phyloP scores from a whole-genome alignment of 1,139 yeast species.

The Debaryomyces coudertii region DNA sequence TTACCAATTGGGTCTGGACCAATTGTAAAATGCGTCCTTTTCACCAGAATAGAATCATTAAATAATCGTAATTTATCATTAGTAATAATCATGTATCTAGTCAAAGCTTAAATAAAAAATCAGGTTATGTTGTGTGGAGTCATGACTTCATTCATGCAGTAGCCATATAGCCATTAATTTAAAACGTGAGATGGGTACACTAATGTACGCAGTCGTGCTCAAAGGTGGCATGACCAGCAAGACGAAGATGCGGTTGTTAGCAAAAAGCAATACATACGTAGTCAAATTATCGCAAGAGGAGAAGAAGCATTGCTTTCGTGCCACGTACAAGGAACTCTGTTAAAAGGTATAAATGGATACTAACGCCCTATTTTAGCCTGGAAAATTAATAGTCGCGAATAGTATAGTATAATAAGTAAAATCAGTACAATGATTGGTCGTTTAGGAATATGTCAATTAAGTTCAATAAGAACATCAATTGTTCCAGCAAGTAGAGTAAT shows the following conservation, averaged over 20 bases:
- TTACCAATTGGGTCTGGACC: too few relatives aligned
- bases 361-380: not conserved
- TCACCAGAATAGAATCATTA: too few relatives aligned
- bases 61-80: too few relatives aligned
- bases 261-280: not conserved
- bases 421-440: not conserved
- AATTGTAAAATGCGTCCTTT: too few relatives aligned
- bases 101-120: too few relatives aligned
- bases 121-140: too few relatives aligned
- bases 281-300: not conserved
- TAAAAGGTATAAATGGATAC: not conserved
- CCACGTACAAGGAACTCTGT: not conserved
- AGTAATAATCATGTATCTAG: too few relatives aligned
- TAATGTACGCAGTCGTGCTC: not conserved
- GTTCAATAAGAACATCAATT: not conserved
- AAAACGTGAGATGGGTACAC: not conserved
- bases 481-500: not conserved
- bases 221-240: not conserved
- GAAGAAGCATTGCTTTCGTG: not conserved
- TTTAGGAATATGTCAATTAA: not conserved
- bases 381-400: not conserved
- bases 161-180: not conserved
- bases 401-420: not conserved
- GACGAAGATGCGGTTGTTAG: not conserved
- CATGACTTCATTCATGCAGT: not conserved